Evolutionary conservation across 179 eudicot genomes (phyloP).

Genomic region (Beta lomatogona): DNA sequence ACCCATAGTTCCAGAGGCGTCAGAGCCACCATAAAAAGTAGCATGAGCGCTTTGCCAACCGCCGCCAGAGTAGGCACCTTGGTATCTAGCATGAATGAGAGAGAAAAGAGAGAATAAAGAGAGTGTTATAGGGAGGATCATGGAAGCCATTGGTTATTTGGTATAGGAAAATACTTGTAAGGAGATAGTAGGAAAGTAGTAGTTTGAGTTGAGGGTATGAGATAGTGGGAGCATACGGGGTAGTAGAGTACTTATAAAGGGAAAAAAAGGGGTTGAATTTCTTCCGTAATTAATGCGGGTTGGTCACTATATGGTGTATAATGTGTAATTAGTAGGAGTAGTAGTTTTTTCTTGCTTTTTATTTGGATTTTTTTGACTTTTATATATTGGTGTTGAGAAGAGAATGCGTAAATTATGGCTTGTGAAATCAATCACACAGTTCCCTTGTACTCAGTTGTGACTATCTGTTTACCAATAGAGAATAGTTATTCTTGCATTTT

Average conservation of each 20-base stretch:
- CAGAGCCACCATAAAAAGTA: slow-evolving; percentile 75
- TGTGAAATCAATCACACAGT: neutral
- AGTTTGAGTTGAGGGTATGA: slow-evolving; percentile 17
- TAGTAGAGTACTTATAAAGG: slow-evolving; percentile 26
- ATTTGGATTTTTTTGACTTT: slow-evolving; percentile 4
- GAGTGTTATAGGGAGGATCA: slow-evolving; percentile 12
- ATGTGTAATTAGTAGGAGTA: neutral
- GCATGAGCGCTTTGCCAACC: slow-evolving; percentile 68
- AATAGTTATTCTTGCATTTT: neutral
- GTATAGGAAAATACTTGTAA: neutral
- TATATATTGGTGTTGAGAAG: neutral
- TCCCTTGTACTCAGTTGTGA: neutral
- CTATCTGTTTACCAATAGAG: slow-evolving; percentile 1
- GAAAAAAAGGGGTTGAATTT: slow-evolving; percentile 8
- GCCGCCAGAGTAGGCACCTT: slow-evolving; percentile 49
- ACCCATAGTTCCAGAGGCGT: slow-evolving; percentile 87
- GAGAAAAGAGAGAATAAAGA: slow-evolving; percentile 18
- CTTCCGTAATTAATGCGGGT: slow-evolving; percentile 37
- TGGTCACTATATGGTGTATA: slow-evolving; percentile 24
- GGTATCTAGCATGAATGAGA: slow-evolving; percentile 36
- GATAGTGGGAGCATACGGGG: slow-evolving; percentile 14
- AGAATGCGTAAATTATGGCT: slow-evolving; percentile 12
- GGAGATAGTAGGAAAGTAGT: neutral
- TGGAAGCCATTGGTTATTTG: slow-evolving; percentile 35
- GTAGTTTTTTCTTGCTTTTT: slow-evolving; percentile 7